Base-by-base conservation (phyloP, 2,329 filamentous ascomycete genomes). In the Aspergillus ochraceus region DNA sequence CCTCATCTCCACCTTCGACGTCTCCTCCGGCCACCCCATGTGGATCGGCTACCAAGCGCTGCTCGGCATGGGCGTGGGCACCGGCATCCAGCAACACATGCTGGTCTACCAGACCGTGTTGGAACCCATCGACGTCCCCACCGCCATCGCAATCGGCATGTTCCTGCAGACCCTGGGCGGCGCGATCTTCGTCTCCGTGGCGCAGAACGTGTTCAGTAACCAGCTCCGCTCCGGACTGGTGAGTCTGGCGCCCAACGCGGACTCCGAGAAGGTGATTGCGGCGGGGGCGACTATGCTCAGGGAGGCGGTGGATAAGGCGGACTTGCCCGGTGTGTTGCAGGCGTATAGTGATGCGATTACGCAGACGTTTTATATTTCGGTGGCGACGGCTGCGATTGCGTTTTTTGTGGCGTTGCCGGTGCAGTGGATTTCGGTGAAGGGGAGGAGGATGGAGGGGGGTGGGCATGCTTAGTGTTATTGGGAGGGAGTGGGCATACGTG, bases 21-120 rank as follows among this genome's bases (percentile, higher is more conserved):
- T 70, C 1, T 63, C 71, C 52, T 73, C 75, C 0, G 63, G 65
- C 6, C 67, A 72, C 53, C 54, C 68, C 6, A 67, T 66, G 22
- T 79, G 75, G 76, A 76, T 78, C 55, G 75, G 74, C 2, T 79
- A 77, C 58, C 75, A 77, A 46, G 68, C 73, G 2, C 42, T 78
- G 0, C 68, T 70, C 22, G 76, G 76, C 49, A 64, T 74, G 6
- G 76, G 77, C 1, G 58, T 74, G 0, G 77, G 76, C 4, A 45
- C 75, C 3, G 74, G 74, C 6, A 65, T 77, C 61, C 76, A 77
- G 52, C 71, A 73, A 45, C 61, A 74, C 8, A 70, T 73, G 60
- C 70, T 76, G 17, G 72, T 72, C 2, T 68, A 69, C 3, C 76
- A 79, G 59, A 71, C 74, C 0, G 68, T 71, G 4, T 70, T 78